Evolutionary conservation across 2,329 filamentous ascomycete genomes (phyloP), one percentile per base, ranked within the genome.

Genomic region (Calonectria henricotiae): DNA sequence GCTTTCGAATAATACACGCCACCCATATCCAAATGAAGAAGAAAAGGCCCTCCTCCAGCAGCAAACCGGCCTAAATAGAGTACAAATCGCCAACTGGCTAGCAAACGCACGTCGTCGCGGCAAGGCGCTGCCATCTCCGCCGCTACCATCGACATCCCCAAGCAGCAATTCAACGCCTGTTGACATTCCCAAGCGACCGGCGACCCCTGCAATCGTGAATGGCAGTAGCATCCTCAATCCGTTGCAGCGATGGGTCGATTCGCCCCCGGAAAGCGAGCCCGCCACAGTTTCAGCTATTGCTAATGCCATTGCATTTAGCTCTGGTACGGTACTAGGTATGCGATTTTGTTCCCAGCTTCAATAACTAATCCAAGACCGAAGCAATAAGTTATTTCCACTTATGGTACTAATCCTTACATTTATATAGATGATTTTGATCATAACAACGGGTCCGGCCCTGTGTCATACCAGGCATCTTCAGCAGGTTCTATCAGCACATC

Each of bases 41-140:
- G 93, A 97, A 77, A 96, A 95, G 77, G 91, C 94, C 68, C 86
- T 89, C 47, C 85, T 97, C 13, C 91, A 93, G 79, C 85, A 88
- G 54, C 88, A 91, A 74, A 97, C 94, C 0, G 93, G 94, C 2
- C 86, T 97, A 20, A 94, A 89, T 78, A 89, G 92, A 75, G 92
- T 88, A 6, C 94, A 97, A 78, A 94, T 97, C 69, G 89, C 91
- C 5, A 97, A 96, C 79, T 97, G 94, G 94, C 89, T 97, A 44
- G 94, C 94, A 65, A 97, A 97, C 80, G 93, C 94, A 39, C 89
- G 94, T 30, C 89, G 94, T 62, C 88, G 94, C 70, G 91, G 92
- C 74, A 97, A 96, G 83, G 89, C 91, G 3, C 61, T 58, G 13
- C 32, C 35, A 1, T 23, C 32, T 15, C 12, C 51, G 3, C 35